Evolutionary conservation across 192 early-diverging fungal species (phyloP).

Genomic region (Backusella liffmaniae): DNA sequence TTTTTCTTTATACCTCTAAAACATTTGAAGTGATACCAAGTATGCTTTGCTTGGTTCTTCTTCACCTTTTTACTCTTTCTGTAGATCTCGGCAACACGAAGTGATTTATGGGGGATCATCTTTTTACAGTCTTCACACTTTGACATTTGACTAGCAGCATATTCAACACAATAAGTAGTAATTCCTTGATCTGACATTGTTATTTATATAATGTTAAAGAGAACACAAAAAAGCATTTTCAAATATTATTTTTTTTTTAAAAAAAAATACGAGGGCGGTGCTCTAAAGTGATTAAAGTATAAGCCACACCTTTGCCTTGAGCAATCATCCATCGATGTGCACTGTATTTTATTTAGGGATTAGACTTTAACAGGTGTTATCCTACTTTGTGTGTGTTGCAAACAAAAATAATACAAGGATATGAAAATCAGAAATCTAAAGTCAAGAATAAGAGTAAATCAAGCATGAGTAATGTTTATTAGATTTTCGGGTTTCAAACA

Average conservation of each 20-base stretch:
- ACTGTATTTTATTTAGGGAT: neutral
- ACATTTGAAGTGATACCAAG: slow-evolving; percentile 55
- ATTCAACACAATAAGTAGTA: slow-evolving; percentile 48
- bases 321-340: neutral
- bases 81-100: slow-evolving; percentile 44
- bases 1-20: slow-evolving; percentile 22
- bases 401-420: neutral
- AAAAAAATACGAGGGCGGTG: neutral
- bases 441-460: neutral
- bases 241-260: neutral
- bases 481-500: neutral
- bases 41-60: slow-evolving; percentile 48
- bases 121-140: slow-evolving; percentile 41
- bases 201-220: neutral
- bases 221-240: neutral
- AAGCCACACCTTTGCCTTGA: neutral
- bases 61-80: slow-evolving; percentile 48
- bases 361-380: no score
- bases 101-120: slow-evolving; percentile 46
- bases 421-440: neutral
- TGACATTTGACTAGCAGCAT: slow-evolving; percentile 44
- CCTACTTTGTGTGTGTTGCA: neutral
- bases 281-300: neutral
- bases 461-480: neutral
- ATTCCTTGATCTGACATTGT: slow-evolving; percentile 16